Evolutionary conservation across 768 basidiomycete genomes (phyloP).

Genomic region (Trametopsis cervina): DNA sequence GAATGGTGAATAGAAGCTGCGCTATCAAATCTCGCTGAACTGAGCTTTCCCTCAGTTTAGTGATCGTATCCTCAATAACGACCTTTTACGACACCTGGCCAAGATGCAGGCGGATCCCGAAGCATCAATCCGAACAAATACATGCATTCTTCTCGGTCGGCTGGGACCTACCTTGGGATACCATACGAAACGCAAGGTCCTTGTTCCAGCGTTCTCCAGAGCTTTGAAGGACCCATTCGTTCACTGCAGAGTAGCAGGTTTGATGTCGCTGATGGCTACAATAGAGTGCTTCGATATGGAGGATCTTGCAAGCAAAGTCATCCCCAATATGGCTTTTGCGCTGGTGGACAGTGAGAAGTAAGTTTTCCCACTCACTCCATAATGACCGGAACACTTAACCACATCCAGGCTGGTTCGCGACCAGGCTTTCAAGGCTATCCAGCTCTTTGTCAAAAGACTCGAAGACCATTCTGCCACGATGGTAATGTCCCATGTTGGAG

Average conservation of each 20-base stretch:
- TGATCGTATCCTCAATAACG: constrained; percentile 93
- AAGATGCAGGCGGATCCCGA: constrained; percentile 91
- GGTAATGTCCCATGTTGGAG: no score
- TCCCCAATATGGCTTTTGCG: constrained; percentile 76
- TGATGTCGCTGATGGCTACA: constrained; percentile 95
- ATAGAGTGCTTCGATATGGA: constrained; percentile 84
- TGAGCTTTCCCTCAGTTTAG: constrained; percentile 54
- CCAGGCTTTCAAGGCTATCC: constrained; percentile 92
- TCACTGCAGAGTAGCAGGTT: constrained; percentile 86
- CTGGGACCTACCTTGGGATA: constrained; percentile 79
- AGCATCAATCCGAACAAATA: constrained; percentile 94
- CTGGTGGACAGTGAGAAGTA: constrained; percentile 93
- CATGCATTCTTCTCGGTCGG: constrained; percentile 91
- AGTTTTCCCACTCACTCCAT: constrained; percentile 14
- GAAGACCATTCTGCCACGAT: constrained; percentile 75
- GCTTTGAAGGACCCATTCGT: constrained; percentile 89
- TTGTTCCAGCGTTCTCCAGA: constrained; percentile 89
- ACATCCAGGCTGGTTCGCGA: constrained; percentile 76
- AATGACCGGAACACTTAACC: background rate
- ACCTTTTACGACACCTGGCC: constrained; percentile 86
- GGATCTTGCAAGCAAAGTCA: constrained; percentile 83
- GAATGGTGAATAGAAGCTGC: constrained; percentile 61
- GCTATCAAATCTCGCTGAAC: background rate
- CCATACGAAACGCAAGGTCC: constrained; percentile 92
- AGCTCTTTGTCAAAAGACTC: constrained; percentile 78